These are phyloP conservation scores for Protea cynaroides DNA, from an alignment of 164 flowering plant genomes.

Conservation along the genomic window DNA sequence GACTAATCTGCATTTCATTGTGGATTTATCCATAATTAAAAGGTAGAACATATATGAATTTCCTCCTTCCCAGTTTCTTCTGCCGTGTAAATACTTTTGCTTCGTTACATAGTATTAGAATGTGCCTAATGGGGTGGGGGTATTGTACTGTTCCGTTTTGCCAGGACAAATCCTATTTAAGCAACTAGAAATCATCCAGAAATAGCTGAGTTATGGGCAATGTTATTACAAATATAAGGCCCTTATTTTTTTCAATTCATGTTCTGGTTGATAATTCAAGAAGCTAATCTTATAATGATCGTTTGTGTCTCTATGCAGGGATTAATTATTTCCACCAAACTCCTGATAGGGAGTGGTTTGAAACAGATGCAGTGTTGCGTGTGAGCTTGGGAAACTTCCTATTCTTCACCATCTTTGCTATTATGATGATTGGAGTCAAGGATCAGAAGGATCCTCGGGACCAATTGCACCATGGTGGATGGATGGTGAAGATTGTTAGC, in stretches of 20 bases:
- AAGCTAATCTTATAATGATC: conserved; percentile 7
- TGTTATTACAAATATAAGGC: not conserved
- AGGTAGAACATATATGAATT: no score
- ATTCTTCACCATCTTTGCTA: conserved; percentile 72
- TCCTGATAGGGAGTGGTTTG: conserved; percentile 91
- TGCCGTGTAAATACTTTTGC: no score
- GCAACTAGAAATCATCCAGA: no score
- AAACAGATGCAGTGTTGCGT: conserved; percentile 95
- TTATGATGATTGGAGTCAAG: conserved; percentile 89
- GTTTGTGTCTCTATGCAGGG: conserved; percentile 47
- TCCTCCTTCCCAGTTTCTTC: no score
- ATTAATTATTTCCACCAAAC: conserved; percentile 83
- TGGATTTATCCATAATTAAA: no score
- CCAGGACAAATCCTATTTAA: no score
- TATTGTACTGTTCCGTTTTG: no score
- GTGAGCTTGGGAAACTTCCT: conserved; percentile 97
- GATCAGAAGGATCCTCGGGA: conserved; percentile 93
- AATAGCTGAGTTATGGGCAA: not conserved
- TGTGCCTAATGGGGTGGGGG: no score
- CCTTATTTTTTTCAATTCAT: not conserved
- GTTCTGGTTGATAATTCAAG: not conserved
- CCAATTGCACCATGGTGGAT: conserved; percentile 91
- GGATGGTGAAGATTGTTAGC: conserved; percentile 83
- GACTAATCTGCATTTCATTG: no score
- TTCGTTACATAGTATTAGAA: no score